Evolutionary conservation across 495 filamentous ascomycete species (phyloP).

Genomic region (Xylaria flabelliformis): DNA sequence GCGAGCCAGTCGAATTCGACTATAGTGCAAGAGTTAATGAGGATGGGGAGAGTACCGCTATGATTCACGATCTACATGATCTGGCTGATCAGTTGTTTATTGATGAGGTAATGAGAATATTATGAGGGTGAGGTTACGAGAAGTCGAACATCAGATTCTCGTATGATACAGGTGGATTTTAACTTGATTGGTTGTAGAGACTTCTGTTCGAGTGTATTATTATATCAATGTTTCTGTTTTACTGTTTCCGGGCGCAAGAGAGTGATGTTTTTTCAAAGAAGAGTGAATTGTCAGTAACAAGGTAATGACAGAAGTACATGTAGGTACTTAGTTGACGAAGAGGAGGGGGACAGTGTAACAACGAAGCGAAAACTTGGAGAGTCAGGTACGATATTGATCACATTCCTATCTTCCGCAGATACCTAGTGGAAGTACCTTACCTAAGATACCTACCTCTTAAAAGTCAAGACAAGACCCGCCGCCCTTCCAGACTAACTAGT

Average conservation of each 20-base stretch:
- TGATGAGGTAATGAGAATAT: neutral
- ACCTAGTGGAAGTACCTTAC: neutral
- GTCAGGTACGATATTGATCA: neutral
- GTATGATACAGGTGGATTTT: conserved; percentile 16
- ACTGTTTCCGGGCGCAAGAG: neutral
- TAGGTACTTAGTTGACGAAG: neutral
- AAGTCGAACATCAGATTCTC: conserved; percentile 22
- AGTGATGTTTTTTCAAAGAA: neutral
- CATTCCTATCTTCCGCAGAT: neutral
- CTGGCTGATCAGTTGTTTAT: neutral
- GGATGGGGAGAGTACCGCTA: conserved; percentile 27
- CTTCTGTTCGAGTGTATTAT: conserved; percentile 7
- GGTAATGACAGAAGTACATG: too few species aligned
- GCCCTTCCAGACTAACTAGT: conserved; percentile 5
- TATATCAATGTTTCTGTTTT: neutral
- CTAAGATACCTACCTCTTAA: neutral
- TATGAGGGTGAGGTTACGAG: conserved; percentile 17
- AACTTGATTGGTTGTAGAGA: conserved; percentile 10
- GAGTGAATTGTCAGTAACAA: too few species aligned
- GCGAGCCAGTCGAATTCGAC: conserved; percentile 28
- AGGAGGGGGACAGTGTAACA: neutral
- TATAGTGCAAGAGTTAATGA: conserved; percentile 25
- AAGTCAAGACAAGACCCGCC: neutral
- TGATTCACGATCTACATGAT: conserved; percentile 1
- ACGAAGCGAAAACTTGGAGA: neutral